These are phyloP conservation scores for Mimosa pudica DNA, from an alignment of 306 rosid species.

Conservation along the genomic window DNA sequence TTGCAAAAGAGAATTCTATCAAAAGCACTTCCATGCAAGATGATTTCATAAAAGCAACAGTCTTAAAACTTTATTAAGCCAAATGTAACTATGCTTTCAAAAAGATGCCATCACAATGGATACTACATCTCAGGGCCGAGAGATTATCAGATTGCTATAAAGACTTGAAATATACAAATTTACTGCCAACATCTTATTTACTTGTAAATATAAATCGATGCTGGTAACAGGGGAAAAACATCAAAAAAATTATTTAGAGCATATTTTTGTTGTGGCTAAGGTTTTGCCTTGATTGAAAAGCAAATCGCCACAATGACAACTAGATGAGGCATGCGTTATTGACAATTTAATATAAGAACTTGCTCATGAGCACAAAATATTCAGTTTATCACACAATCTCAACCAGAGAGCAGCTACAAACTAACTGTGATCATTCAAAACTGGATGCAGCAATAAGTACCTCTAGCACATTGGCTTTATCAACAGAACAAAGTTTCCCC, in stretches of 20 bases:
- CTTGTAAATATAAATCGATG: neutral
- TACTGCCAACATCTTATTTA: neutral
- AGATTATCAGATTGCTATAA: neutral
- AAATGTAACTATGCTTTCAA: neutral
- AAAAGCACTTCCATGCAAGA: neutral
- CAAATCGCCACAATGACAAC: neutral
- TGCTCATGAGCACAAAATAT: slow-evolving; percentile 2
- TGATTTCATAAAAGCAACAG: neutral
- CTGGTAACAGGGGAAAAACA: neutral
- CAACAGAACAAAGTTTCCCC: slow-evolving; percentile 88
- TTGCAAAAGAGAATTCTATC: neutral
- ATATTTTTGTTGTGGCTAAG: neutral
- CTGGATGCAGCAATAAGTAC: slow-evolving; percentile 42
- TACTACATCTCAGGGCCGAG: slow-evolving; percentile 7
- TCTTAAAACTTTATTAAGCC: neutral
- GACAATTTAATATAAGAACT: slow-evolving; percentile 16
- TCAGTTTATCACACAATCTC: slow-evolving; percentile 21
- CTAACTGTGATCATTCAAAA: neutral
- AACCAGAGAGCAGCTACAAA: neutral
- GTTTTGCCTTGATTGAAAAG: neutral
- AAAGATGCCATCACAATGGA: slow-evolving; percentile 4
- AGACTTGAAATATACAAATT: neutral
- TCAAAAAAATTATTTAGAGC: neutral
- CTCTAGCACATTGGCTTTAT: slow-evolving; percentile 97
- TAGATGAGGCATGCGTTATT: neutral